Percentiles rank a stretch among this genome's conserved stretches.
These are phyloP conservation scores for Xerocomus spinulosus DNA, from an alignment of 768 basidiomycete species.

Conservation along the genomic window DNA sequence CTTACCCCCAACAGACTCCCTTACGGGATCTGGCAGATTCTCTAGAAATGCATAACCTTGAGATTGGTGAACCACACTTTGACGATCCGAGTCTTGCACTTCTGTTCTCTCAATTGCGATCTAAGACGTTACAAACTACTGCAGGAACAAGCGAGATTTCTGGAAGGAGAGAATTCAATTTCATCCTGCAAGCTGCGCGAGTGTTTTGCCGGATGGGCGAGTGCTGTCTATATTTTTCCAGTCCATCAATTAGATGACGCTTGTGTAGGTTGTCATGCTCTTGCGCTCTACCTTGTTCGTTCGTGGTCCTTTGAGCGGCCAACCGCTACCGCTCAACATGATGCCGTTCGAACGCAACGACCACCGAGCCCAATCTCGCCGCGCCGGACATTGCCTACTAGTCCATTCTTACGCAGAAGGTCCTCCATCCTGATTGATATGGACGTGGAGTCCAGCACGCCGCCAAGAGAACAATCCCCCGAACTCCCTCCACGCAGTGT, in stretches of 20 bases:
- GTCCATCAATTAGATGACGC: constrained; percentile 2
- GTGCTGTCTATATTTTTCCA: constrained; percentile 20
- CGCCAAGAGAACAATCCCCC: constrained; percentile 54
- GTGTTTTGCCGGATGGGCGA: constrained; percentile 94
- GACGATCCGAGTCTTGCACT: constrained; percentile 93
- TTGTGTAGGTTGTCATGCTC: constrained; percentile 75
- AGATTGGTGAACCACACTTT: constrained; percentile 82
- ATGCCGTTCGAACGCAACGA: constrained; percentile 4
- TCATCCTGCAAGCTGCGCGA: constrained; percentile 90
- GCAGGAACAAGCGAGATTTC: constrained; percentile 92
- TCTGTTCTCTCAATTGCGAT: constrained; percentile 83
- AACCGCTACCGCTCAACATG: constrained; percentile 34
- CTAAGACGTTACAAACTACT: constrained; percentile 88
- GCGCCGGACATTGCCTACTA: constrained; percentile 46
- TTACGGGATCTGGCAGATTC: constrained; percentile 64
- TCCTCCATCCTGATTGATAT: constrained; percentile 89
- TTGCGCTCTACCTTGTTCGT: constrained; percentile 86
- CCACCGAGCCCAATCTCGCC: constrained; percentile 43
- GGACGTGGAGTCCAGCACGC: constrained; percentile 61
- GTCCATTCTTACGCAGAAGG: constrained; percentile 52
- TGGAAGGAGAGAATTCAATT: constrained; percentile 86
- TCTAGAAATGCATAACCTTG: constrained; percentile 48
- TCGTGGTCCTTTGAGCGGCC: constrained; percentile 92
- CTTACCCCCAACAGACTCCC: constrained; percentile 51
- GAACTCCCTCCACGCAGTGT: constrained; percentile 22